Evolutionary conservation across 106 monocot genomes (phyloP).

Genomic region (Dioscorea dumetorum): DNA sequence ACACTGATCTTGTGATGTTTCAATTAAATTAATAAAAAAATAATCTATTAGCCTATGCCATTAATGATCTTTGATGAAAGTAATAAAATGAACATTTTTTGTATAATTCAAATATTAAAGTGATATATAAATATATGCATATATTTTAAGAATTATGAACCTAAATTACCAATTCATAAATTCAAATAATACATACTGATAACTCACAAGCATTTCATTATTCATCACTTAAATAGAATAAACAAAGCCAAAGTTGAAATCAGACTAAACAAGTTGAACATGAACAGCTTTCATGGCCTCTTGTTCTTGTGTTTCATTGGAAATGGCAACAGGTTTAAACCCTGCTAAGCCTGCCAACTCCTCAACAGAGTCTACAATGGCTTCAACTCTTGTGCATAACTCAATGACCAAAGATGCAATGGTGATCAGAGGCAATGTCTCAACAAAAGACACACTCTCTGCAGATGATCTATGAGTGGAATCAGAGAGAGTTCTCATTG

Average conservation of each 20-base stretch:
- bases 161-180: too few relatives aligned
- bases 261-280: not conserved
- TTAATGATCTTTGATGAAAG: too few relatives aligned
- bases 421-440: conserved; percentile 15
- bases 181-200: too few relatives aligned
- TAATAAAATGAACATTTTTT: too few relatives aligned
- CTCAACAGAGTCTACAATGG: conserved; percentile 11
- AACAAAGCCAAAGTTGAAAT: not conserved
- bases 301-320: not conserved
- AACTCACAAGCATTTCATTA: too few relatives aligned
- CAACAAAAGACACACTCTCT: not conserved
- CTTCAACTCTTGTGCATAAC: conserved; percentile 22
- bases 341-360: conserved; percentile 19
- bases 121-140: too few relatives aligned
- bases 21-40: too few relatives aligned
- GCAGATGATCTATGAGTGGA: not conserved
- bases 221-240: too few relatives aligned
- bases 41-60: too few relatives aligned
- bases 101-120: too few relatives aligned
- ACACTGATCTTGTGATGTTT: too few relatives aligned
- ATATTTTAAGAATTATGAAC: too few relatives aligned
- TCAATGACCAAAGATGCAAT: conserved; percentile 15
- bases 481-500: conserved; percentile 12
- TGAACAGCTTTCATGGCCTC: not conserved
- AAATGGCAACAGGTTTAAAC: conserved; percentile 4